Percentiles rank a stretch among this genome's conserved stretches.
Conservation (phyloP, 495 filamentous ascomycete species). For the Aspergillus wentii region DNA sequence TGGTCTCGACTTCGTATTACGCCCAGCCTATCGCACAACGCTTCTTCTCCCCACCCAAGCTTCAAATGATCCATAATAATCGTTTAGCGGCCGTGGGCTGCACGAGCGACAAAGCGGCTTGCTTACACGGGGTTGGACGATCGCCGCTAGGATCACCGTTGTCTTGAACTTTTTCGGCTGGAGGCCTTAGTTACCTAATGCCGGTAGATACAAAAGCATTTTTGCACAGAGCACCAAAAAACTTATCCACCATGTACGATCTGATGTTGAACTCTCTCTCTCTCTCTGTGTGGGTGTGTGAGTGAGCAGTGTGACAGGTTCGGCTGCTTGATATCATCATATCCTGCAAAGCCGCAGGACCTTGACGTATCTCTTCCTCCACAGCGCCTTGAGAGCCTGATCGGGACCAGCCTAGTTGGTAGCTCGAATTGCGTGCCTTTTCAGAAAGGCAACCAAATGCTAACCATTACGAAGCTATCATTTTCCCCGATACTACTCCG, state of each 20-base stretch:
- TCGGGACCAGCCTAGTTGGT: too few species aligned
- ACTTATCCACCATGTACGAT: too few species aligned
- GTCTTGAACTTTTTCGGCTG: constrained; percentile 12
- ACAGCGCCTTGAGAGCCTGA: too few species aligned
- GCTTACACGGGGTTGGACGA: constrained; percentile 20
- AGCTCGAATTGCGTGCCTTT: constrained; percentile 8
- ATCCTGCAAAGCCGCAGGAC: too few species aligned
- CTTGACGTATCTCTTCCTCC: too few species aligned
- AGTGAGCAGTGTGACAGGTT: too few species aligned
- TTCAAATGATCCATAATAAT: constrained; percentile 13
- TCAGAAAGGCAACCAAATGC: background rate
- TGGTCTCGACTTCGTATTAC: constrained; percentile 14
- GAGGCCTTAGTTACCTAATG: too few species aligned
- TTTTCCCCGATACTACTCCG: constrained; percentile 3
- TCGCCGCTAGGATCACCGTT: constrained; percentile 37
- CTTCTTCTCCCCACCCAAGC: constrained; percentile 11
- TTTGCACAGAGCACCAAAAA: too few species aligned
- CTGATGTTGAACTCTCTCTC: too few species aligned
- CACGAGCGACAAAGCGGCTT: constrained; percentile 4
- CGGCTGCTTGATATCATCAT: too few species aligned
- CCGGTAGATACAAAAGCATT: too few species aligned
- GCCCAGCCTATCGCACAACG: constrained; percentile 5
- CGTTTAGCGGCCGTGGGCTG: constrained; percentile 5
- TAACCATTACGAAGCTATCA: background rate
- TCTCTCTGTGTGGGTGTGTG: too few species aligned